Base-by-base conservation (phyloP, 2,329 filamentous ascomycete species). In the Lecanosticta acicola region DNA sequence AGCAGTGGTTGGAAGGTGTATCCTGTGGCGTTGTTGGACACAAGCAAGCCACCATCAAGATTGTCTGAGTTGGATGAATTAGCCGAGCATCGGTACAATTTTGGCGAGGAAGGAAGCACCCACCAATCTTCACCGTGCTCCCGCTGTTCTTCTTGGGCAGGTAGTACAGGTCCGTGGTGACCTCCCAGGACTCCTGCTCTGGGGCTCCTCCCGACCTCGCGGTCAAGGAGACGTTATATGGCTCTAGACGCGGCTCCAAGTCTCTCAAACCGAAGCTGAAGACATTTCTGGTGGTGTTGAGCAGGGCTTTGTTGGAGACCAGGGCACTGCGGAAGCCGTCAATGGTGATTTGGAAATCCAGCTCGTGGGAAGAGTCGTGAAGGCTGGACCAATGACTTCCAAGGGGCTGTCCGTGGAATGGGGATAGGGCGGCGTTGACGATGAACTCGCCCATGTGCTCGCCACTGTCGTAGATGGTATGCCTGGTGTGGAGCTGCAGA, bases 111-210 rank as follows among this genome's bases (percentile, higher is more conserved):
- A n/a, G n/a, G n/a, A n/a, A n/a, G n/a, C n/a, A n/a, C n/a, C n/a
- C n/a, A n/a, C n/a, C n/a, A n/a, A 76, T 62, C 48, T 71, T 73
- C 3, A 71, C 68, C 3, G 68, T 66, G 46, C 69, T 74, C 21
- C 73, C 72, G 39, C 66, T 64, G 3, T 66, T 67, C 3, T 69
- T 68, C 1, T 54, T 54, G 2, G 73, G 72, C 0, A 76, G 60
- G 26, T 70, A 57, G 43, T 65, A 69, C 4, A 76, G 43, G 32
- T 62, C 49, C 0, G 69, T 68, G 2, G 48, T 64, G 1, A 65
- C 62, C 2, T 55, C 65, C 50, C 65, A 73, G 26, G 66, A 53
- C 3, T 57, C 52, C 5, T 58, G 3, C 19, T 10, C 5, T 39
- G 32, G 21, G 19, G 24, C 5, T 5, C 11, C 7, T 29, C 5